Base-by-base conservation (phyloP, 495 filamentous ascomycete genomes). In the Penicillium ochrochloron region DNA sequence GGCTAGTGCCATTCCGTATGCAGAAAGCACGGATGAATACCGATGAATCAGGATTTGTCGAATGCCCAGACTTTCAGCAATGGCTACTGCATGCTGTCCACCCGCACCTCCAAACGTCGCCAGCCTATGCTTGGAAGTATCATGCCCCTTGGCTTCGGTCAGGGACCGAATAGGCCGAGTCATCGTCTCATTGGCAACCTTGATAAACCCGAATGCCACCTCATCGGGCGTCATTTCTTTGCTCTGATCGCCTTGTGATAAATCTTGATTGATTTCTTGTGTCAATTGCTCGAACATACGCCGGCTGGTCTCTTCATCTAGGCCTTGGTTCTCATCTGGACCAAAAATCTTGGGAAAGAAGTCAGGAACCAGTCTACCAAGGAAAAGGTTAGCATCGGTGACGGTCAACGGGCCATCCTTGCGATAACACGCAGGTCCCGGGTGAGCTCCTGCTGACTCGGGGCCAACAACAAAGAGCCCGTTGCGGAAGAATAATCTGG, bases 311-410 rank as follows among this genome's bases (percentile, higher is more conserved):
- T 86, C 78, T 11, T 83, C 78, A 74, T 97, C 94, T 19, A 97
- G 71, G 1, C 85, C 90, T 73, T 96, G 87, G 64, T 94, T 78
- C 70, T 96, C 94, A 42, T 90, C 87, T 73, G 89, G 86, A 27
- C 94, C 94, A 68, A 97, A 97, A 50, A 97, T 97, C 67, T 90
- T 93, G 3, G 94, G 94, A 68, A 97, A 97, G 81, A 94, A 97
- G 53, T 95, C 91, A 0, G 94, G 93, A 17, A 96, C 68, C n/a
- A 97, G 78, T 44, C 93, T 81, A 10, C 93, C 93, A 3, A 97
- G 85, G 65, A 90, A 90, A 25, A 97, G 75, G 69, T 97, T 97
- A 10, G 93, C 93, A 77, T 97, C 94, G 0, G 93, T 97, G 21
- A 97, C 93, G 1, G 93, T 94, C 2, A 94, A 79, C 2, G 94